phyloP scores from a whole-genome alignment of 305 asterid species.

The Nicotiana rustica region DNA sequence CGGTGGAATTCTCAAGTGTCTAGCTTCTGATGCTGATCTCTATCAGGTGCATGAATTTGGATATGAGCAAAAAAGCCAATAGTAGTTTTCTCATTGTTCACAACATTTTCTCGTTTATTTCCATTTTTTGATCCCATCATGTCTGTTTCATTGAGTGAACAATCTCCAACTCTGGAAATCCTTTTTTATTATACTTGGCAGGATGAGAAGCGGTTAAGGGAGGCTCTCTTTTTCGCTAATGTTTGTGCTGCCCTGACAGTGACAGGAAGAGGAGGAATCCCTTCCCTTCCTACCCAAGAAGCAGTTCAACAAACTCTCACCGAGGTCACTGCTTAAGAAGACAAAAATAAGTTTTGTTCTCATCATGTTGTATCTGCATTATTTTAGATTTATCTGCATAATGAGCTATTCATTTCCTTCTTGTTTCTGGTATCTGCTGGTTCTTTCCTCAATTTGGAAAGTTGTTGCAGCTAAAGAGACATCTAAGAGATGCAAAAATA shows the following conservation, averaged over 20 bases:
- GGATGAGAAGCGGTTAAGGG: conserved; percentile 73
- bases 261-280: conserved; percentile 86
- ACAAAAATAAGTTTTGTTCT: neutral
- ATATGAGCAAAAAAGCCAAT: conserved; percentile 24
- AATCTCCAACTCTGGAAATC: conserved; percentile 8
- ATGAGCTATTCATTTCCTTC: neutral
- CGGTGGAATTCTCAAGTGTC: conserved; percentile 70
- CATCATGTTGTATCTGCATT: conserved; percentile 24
- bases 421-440: conserved; percentile 12
- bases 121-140: conserved; percentile 10
- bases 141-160: conserved; percentile 22
- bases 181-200: conserved; percentile 39
- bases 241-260: conserved; percentile 93
- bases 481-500: neutral
- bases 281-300: conserved; percentile 80
- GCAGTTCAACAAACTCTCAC: conserved; percentile 55
- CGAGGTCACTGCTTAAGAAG: conserved; percentile 44
- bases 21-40: conserved; percentile 67
- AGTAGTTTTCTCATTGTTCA: conserved; percentile 21
- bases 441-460: conserved; percentile 19
- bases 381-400: conserved; percentile 31
- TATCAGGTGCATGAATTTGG: conserved; percentile 57
- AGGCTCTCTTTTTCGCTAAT: conserved; percentile 77
- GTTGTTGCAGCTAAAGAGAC: neutral
- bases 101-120: neutral